Base-by-base conservation (phyloP, 2,329 filamentous ascomycete genomes). In the Diaporthe capsici region DNA sequence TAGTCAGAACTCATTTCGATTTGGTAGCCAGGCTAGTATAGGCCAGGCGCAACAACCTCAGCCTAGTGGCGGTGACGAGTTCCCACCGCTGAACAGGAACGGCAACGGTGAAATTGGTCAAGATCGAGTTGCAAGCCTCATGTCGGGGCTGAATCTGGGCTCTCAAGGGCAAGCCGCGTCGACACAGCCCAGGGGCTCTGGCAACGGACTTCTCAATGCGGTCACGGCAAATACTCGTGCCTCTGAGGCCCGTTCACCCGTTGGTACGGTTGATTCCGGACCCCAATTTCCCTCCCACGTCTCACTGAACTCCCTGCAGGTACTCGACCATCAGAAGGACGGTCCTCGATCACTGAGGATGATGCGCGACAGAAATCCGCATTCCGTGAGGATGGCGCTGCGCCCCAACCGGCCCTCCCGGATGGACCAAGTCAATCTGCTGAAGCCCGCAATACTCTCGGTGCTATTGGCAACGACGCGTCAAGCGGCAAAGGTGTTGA, bases 201-300 rank as follows among this genome's bases (percentile, higher is more conserved):
- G 88, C 17, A 93, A 93, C 80, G 91, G 91, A 12, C 84, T 93
- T 53, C 83, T 93, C 61, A 93, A 91, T 80, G 91, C 91, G 4
- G 83, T 93, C n/a, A 91, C 91, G 58, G 90, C 90, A 7, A 92
- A 89, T 77, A 88, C 84, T 75, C 86, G 90, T 72, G 82, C 87
- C 49, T 83, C 84, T 60, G 88, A 92, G 63, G 83, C 81, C 44
- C 87, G 88, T 74, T 88, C 89, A 49, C 87, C 89, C 2, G 85
- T 87, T 68, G 86, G 85, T 80, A 74, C 47, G 82, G 28, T 31
- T 37, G 8, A n/a, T 25, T 13, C 22, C 13, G 20, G 28, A 28
- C 37, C 47, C 20, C 13, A 20, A 28, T n/a, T 37, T 42, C 20
- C 17, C 10, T 44, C 60, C 47, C 15, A 6, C 37, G 12, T 47